Percentiles rank a stretch among this genome's conserved stretches.
phyloP scores from a whole-genome alignment of 371 early-diverging fungal species.

The Amoeboaphelidium protococcarum region DNA sequence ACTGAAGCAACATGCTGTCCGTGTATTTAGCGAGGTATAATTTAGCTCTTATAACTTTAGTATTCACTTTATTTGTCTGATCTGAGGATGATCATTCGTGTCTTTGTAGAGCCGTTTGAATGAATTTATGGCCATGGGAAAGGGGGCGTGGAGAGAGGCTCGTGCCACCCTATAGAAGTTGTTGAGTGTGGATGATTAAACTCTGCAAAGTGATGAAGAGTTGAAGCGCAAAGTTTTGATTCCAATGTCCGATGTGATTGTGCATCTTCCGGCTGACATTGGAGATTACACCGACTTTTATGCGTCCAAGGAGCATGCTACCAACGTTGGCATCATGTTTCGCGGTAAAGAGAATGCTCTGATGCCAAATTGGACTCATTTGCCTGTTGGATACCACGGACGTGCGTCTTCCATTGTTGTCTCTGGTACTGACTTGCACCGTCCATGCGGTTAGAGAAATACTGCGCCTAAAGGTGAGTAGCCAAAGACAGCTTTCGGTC shows the following conservation, averaged over 20 bases:
- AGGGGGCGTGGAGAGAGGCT: conserved; percentile 57
- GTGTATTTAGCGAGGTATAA: no score
- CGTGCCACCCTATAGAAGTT: conserved; percentile 44
- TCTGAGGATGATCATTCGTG: no score
- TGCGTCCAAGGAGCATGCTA: conserved; percentile 87
- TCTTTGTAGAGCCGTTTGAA: no score
- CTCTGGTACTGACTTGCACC: conserved; percentile 58
- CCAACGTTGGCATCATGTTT: conserved; percentile 91
- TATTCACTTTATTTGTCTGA: not conserved
- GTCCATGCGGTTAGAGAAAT: conserved; percentile 63
- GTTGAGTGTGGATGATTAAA: conserved; percentile 20
- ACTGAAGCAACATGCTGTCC: no score
- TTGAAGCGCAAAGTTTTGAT: conserved; percentile 22
- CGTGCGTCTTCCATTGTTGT: conserved; percentile 78
- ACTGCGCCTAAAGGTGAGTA: conserved; percentile 25
- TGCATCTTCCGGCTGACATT: conserved; percentile 68
- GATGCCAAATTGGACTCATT: conserved; percentile 88
- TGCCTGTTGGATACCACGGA: conserved; percentile 94
- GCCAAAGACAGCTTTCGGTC: conserved; percentile 37
- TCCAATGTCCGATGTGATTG: conserved; percentile 21
- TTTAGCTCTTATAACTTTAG: not conserved
- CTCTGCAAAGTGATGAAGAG: conserved; percentile 22
- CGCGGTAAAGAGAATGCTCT: conserved; percentile 93
- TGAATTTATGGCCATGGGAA: conserved; percentile 63
- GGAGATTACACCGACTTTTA: conserved; percentile 97